These are phyloP conservation scores for Hypomyces perniciosus DNA, from an alignment of 2,329 filamentous ascomycete genomes.

Conservation along the genomic window DNA sequence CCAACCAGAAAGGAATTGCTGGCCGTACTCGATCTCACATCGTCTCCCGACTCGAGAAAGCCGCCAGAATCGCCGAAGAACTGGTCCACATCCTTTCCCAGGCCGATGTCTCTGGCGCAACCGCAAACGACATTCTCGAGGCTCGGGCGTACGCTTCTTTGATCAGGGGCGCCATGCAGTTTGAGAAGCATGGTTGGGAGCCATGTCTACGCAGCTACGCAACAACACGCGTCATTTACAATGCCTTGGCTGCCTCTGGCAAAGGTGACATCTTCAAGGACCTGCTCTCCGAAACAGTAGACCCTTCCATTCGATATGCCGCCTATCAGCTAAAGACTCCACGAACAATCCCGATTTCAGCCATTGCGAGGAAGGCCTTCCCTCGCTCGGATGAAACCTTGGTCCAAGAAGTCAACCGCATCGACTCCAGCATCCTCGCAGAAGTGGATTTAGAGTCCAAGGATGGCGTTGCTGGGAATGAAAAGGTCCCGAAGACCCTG, in stretches of 20 bases:
- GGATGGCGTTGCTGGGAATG: conserved; percentile 42
- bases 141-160: conserved; percentile 76
- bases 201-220: conserved; percentile 70
- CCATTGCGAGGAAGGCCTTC: conserved; percentile 75
- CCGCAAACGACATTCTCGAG: conserved; percentile 69
- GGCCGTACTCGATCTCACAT: conserved; percentile 82
- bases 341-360: conserved; percentile 72
- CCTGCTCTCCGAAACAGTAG: conserved; percentile 75
- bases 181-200: conserved; percentile 87
- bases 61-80: conserved; percentile 60
- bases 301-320: conserved; percentile 89
- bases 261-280: conserved; percentile 77
- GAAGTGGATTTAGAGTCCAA: conserved; percentile 44
- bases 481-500: conserved; percentile 65
- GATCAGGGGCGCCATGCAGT: conserved; percentile 68
- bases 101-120: conserved; percentile 57
- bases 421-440: conserved; percentile 63
- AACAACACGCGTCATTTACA: conserved; percentile 75
- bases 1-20: conserved; percentile 72
- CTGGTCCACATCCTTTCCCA: conserved; percentile 63
- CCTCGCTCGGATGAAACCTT: conserved; percentile 57
- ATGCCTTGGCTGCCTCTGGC: conserved; percentile 56
- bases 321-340: conserved; percentile 88
- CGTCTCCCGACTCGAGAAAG: conserved; percentile 79
- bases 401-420: conserved; percentile 59